A percentile compares a stretch with the other conserved stretches of the same genome.
Evolutionary conservation across 2,329 filamentous ascomycete species (phyloP).

Genomic region (Apiospora sp.): DNA sequence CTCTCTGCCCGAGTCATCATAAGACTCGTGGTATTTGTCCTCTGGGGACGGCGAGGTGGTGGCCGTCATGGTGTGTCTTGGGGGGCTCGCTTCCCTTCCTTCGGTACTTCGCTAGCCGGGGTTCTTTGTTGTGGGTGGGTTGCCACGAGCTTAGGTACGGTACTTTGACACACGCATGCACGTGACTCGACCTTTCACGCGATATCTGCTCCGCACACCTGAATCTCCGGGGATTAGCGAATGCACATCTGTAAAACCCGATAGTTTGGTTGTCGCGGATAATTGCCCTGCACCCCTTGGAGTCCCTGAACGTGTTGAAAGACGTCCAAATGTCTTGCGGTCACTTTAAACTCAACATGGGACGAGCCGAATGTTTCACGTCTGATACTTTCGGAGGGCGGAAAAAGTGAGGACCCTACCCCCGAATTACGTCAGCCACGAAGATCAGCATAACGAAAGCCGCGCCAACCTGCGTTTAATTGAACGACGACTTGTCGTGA

Average conservation of each 20-base stretch:
- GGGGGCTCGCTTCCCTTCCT: neutral
- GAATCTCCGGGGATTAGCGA: neutral
- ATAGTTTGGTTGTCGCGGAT: neutral
- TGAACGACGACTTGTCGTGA: neutral
- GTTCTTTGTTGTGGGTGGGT: neutral
- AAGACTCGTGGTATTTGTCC: conserved; percentile 3
- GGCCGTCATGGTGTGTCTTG: neutral
- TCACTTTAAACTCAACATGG: conserved; percentile 12
- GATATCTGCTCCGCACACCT: neutral
- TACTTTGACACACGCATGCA: neutral
- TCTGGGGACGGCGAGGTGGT: neutral
- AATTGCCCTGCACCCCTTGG: neutral
- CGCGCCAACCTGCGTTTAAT: neutral
- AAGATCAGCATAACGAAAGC: neutral
- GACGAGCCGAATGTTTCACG: neutral
- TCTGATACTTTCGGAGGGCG: neutral
- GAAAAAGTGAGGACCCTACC: neutral
- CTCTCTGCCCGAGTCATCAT: conserved; percentile 1
- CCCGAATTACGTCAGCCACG: conserved; percentile 4
- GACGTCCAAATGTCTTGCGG: neutral
- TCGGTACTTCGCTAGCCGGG: neutral
- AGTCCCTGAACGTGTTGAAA: neutral
- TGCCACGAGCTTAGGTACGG: neutral
- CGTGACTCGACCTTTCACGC: neutral
- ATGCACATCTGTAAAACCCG: neutral